Conservation (phyloP, 192 early-diverging fungal species). For the Globomyces pollinis-pini region DNA sequence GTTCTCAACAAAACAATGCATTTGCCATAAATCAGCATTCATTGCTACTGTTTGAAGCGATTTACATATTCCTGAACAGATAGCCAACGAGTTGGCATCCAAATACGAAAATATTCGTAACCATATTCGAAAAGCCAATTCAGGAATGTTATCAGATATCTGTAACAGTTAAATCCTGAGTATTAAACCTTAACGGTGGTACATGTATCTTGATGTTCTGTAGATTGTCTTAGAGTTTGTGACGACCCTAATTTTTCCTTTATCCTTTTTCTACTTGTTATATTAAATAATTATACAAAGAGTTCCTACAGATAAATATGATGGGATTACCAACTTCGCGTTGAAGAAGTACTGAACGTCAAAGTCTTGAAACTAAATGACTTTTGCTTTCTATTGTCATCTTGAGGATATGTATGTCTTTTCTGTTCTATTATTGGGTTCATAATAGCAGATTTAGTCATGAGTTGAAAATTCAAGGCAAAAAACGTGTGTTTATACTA, state of each 20-base stretch:
- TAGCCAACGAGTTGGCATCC: background rate
- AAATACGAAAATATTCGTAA: background rate
- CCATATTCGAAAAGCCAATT: background rate
- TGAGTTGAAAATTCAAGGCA: no score
- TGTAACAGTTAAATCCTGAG: background rate
- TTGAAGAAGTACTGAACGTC: background rate
- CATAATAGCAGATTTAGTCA: no score
- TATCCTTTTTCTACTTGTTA: background rate
- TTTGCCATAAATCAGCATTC: slow-evolving; percentile 3
- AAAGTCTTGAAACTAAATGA: no score
- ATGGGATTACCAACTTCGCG: slow-evolving; percentile 2
- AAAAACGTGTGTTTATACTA: no score
- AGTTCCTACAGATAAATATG: no score
- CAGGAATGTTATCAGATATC: background rate
- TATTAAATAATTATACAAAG: background rate
- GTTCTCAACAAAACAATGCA: slow-evolving; percentile 6
- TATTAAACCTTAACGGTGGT: background rate
- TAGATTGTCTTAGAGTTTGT: background rate
- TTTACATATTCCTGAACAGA: background rate
- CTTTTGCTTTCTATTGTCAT: no score
- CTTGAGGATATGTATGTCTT: no score
- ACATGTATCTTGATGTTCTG: background rate
- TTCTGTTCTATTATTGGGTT: no score
- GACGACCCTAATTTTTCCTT: background rate
- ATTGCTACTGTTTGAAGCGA: background rate